Base-by-base conservation (phyloP, 108 stramenopile genomes). In the Pseudonitzschia pungens region DNA sequence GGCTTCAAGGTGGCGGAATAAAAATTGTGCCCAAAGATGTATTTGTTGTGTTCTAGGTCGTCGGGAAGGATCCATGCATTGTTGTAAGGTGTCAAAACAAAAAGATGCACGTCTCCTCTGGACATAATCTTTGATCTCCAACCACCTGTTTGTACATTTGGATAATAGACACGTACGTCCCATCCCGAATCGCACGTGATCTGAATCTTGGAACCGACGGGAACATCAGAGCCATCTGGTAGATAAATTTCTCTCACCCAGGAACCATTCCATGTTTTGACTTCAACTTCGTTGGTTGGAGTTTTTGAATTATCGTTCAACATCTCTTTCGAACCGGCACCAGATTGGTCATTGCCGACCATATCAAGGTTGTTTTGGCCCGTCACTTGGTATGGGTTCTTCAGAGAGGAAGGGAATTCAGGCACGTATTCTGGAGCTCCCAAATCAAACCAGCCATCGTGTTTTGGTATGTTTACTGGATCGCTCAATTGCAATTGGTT, bases 191-290 rank as follows among this genome's bases (percentile, higher is more conserved):
- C 28, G 29, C 57, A 58, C 27, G 57, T 58, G 29, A 58, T 27
- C 27, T 58, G 57, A 31, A 58, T 9, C 0, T 0, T 58, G 57
- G 57, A 58, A 27, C 27, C 29, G 21, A 26, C 9, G 16, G 57
- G 57, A 26, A 58, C 26, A 31, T 8, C 26, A 31, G 29, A 0
- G 3, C 24, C 57, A 26, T 27, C 27, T 7, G 57, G 57, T 58
- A 58, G 29, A 31, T 58, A 58, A 58, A 58, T 26, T 15, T 58
- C 26, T 31, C 14, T 27, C 29, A 26, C 26, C 57, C 57, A 58
- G 15, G 57, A 58, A 58, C 57, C 57, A 58, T 58, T 26, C 5
- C 9, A 22, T 58, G 57, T 58, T 58, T 26, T 58, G 57, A 58
- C 27, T 58, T 58, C 57, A 22, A 58, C 57, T 26, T 58, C 28